phyloP scores from a whole-genome alignment of 2,329 filamentous ascomycete genomes.

The Sordariomycetes sp. region DNA sequence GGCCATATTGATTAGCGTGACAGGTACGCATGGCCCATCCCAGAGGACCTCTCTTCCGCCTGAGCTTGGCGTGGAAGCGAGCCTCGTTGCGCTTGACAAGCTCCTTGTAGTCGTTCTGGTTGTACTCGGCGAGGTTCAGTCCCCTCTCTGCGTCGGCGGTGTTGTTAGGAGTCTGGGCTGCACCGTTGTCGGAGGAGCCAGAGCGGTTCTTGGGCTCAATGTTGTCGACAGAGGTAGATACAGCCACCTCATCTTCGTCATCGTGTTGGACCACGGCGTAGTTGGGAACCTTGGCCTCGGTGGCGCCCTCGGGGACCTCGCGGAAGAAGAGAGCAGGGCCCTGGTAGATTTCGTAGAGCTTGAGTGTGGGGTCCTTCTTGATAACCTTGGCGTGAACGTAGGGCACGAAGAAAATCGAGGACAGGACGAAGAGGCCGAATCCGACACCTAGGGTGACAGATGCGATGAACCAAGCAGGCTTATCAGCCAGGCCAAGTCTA shows the following conservation, averaged over 20 bases:
- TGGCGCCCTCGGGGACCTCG: conserved; percentile 37
- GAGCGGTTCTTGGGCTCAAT: too few species aligned
- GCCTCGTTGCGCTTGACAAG: conserved; percentile 8
- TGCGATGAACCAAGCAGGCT: conserved; percentile 58
- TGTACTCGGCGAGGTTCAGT: conserved; percentile 26
- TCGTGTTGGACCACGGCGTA: conserved; percentile 67
- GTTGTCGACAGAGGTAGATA: too few species aligned
- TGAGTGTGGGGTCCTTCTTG: conserved; percentile 57
- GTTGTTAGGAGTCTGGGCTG: too few species aligned
- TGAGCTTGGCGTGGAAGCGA: conserved; percentile 43
- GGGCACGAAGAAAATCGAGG: conserved; percentile 65
- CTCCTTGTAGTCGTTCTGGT: conserved; percentile 37
- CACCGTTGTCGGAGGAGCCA: too few species aligned
- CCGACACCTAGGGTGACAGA: conserved; percentile 58
- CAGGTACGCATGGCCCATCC: conserved; percentile 70
- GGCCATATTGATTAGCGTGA: conserved; percentile 21
- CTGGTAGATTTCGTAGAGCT: conserved; percentile 51
- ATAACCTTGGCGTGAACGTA: conserved; percentile 58
- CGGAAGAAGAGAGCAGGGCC: conserved; percentile 59
- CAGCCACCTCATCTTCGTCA: too few species aligned
- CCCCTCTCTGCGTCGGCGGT: background rate
- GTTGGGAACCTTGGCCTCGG: conserved; percentile 56
- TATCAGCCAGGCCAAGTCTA: conserved; percentile 53
- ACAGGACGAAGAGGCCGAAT: conserved; percentile 46
- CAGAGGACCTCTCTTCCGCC: conserved; percentile 50